These are phyloP conservation scores for Russula olivacea DNA, from an alignment of 768 basidiomycete species.

Conservation along the genomic window DNA sequence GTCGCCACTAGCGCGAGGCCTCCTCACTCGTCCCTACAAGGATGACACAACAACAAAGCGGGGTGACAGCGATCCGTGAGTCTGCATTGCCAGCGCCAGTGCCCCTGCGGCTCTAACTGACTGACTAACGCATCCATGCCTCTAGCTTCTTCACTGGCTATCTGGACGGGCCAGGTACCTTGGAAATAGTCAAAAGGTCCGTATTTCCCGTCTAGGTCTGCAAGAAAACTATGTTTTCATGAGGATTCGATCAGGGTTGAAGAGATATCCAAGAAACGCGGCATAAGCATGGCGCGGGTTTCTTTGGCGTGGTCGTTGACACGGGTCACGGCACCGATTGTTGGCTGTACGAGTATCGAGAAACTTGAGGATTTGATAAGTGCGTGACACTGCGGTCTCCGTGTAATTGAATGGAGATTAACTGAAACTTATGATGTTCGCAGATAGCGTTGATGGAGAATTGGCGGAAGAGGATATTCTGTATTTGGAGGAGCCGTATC, in stretches of 20 bases:
- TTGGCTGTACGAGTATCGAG: conserved; percentile 21
- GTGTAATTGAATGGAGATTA: neutral
- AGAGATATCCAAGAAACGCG: conserved; percentile 36
- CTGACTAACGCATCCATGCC: neutral
- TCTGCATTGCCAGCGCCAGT: too few relatives aligned
- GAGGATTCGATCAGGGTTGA: conserved; percentile 32
- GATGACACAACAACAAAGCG: neutral
- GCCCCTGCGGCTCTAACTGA: too few relatives aligned
- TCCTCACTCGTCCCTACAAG: conserved; percentile 21
- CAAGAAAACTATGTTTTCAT: neutral
- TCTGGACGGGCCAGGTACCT: conserved; percentile 8
- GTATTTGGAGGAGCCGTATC: conserved; percentile 24
- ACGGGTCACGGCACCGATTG: conserved; percentile 11
- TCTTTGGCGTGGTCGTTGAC: conserved; percentile 34
- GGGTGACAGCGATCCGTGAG: conserved; percentile 1
- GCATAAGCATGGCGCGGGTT: conserved; percentile 40
- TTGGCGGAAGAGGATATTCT: conserved; percentile 19
- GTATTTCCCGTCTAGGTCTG: neutral
- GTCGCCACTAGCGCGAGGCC: conserved; percentile 21
- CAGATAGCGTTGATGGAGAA: conserved; percentile 10
- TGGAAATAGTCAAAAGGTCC: conserved; percentile 21
- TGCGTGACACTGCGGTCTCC: neutral
- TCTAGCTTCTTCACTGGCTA: neutral
- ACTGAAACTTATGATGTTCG: neutral
- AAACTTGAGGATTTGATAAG: conserved; percentile 23